Conservation (phyloP, 2,329 filamentous ascomycete genomes). For the Aspergillus viridinutans region DNA sequence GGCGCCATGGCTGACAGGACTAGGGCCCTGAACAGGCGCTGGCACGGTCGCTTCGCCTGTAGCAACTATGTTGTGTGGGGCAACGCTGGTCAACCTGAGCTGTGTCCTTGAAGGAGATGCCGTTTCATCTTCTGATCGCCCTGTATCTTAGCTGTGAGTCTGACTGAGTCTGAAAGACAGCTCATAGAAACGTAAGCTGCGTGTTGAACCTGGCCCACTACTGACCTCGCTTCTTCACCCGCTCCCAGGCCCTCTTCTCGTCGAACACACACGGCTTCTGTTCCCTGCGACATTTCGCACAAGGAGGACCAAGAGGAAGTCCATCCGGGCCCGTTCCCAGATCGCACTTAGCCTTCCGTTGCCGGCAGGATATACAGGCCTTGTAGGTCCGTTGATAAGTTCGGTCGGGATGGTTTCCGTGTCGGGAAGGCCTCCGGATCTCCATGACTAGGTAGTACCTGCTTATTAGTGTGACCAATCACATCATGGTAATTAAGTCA, state of each 20-base stretch:
- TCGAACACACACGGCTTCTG: conserved; percentile 49
- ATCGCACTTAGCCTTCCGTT: conserved; percentile 52
- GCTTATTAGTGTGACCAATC: conserved; percentile 10
- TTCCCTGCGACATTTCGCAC: conserved; percentile 48
- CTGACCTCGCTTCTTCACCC: conserved; percentile 33
- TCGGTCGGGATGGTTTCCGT: conserved; percentile 24
- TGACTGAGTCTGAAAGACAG: neutral
- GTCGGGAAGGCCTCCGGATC: conserved; percentile 13
- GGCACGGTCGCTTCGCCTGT: conserved; percentile 1
- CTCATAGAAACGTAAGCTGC: neutral
- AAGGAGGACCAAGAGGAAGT: conserved; percentile 37
- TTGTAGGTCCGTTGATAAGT: conserved; percentile 52
- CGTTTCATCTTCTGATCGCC: conserved; percentile 7
- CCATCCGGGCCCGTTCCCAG: conserved; percentile 40
- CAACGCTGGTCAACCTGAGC: conserved; percentile 6
- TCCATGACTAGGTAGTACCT: conserved; percentile 15
- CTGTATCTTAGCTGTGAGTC: conserved; percentile 4
- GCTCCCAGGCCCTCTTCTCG: conserved; percentile 40
- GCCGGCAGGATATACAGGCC: conserved; percentile 51
- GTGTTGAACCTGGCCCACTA: neutral
- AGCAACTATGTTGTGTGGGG: neutral
- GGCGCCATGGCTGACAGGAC: neutral
- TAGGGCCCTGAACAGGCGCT: neutral
- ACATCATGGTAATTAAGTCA: conserved; percentile 1
- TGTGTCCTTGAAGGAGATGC: conserved; percentile 2